Conservation (phyloP, 306 rosid genomes). For the Hippophae rhamnoides region DNA sequence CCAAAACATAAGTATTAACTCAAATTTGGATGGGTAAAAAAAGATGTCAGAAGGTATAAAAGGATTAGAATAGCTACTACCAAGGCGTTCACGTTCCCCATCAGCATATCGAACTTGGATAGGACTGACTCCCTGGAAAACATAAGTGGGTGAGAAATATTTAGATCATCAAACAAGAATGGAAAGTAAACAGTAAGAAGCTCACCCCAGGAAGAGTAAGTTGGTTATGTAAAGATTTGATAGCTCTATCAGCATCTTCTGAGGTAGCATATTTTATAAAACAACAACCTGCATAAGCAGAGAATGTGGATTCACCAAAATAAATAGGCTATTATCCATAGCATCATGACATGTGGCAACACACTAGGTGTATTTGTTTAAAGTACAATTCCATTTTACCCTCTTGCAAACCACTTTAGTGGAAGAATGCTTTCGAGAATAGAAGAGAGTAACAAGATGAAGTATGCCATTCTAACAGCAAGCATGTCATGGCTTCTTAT, state of each 20-base stretch:
- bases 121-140: conserved; percentile 75
- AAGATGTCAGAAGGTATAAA: conserved; percentile 7
- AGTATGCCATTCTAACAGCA: too few relatives aligned
- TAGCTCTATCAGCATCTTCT: conserved; percentile 93
- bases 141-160: conserved; percentile 20
- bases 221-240: conserved; percentile 89
- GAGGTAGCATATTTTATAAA: conserved; percentile 84
- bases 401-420: too few relatives aligned
- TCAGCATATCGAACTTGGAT: conserved; percentile 99
- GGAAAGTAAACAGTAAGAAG: conserved; percentile 18
- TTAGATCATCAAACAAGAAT: conserved; percentile 14
- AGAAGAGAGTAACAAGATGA: too few relatives aligned
- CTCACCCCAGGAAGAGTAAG: conserved; percentile 96
- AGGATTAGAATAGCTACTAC: conserved; percentile 36
- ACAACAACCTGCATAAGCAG: conserved; percentile 91
- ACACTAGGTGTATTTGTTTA: not conserved
- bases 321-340: not conserved
- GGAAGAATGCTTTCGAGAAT: not conserved
- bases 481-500: too few relatives aligned
- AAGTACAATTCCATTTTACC: too few relatives aligned
- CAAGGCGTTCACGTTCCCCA: conserved; percentile 97
- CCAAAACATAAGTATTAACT: not conserved
- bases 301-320: conserved; percentile 19
- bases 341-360: not conserved
- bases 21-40: conserved; percentile 8